Base-by-base conservation (phyloP, 768 basidiomycete genomes). In the Auriscalpium orientale region DNA sequence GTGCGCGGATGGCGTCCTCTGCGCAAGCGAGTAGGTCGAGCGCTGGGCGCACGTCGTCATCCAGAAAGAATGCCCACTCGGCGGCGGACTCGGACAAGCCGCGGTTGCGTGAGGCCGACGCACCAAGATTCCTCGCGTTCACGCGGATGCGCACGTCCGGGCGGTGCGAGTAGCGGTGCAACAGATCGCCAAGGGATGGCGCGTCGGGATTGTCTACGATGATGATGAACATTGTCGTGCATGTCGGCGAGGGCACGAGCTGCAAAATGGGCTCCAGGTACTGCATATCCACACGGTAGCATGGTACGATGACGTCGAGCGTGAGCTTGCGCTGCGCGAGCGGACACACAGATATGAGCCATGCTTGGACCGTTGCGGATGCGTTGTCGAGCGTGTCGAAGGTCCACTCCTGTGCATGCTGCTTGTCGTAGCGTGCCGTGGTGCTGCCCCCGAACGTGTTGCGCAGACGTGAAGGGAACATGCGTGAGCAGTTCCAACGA, bases 31-130 rank as follows among this genome's bases (percentile, higher is more conserved):
- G 69, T 15, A 84, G 61, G 61, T 80, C 66, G 8, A 62, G 53
- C 21, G 64, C 58, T 0, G 80, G 80, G 5, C 65, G 61, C 20
- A 83, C 68, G 49, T 84, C 82, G 58, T 84, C 83, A 59, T 84
- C 82, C n/a, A 85, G 70, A 66, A 84, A 85, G 18, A 76, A 64
- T 1, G 77, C 70, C 80, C 79, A 83, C 34, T 83, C 79, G 0
- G 79, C 81, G 0, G 81, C 68, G 15, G 79, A 79, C 64, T 83
- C 80, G 43, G 65, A 64, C 58, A 83, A 67, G 9, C 81, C 81
- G 50, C 80, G 64, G 63, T 85, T 83, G 5, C 83, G 72, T 12
- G 81, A 76, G 1, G 73, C 77, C 0, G 80, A 77, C 0, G 81
- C 80, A 2, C 82, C 81, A 2, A 74, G 59, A 58, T 82, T 82